phyloP scores from a whole-genome alignment of 2,329 filamentous ascomycete species.

The Neospermospora avenae region DNA sequence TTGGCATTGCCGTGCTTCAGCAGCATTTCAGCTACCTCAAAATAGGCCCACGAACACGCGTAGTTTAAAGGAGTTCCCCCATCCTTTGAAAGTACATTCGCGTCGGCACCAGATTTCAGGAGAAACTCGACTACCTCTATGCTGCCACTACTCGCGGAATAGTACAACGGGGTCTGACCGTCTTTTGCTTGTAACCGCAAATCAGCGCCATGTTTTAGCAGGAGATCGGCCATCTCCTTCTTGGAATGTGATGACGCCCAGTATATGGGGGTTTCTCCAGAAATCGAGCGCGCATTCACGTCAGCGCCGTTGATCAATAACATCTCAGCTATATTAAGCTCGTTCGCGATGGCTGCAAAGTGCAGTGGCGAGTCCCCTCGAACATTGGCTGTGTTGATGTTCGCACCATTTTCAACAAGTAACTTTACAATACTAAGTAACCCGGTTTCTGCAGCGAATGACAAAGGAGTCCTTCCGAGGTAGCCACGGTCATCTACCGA shows the following conservation, averaged over 20 bases:
- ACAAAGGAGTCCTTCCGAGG: not conserved
- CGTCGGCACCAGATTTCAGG: not conserved
- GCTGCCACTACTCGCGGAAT: not conserved
- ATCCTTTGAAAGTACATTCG: not conserved
- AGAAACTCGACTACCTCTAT: not conserved
- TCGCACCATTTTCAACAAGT: not conserved
- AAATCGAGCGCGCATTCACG: too few species aligned
- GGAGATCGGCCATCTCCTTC: too few species aligned
- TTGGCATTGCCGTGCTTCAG: not conserved
- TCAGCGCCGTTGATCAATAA: too few species aligned
- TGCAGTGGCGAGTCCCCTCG: not conserved
- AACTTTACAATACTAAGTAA: not conserved
- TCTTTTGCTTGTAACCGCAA: too few species aligned
- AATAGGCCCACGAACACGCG: not conserved
- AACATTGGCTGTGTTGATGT: not conserved
- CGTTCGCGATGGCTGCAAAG: too few species aligned
- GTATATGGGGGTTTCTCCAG: too few species aligned
- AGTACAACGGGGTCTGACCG: too few species aligned
- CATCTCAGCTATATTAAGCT: too few species aligned
- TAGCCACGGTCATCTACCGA: not conserved
- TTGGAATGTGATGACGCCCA: too few species aligned
- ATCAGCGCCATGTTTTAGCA: too few species aligned
- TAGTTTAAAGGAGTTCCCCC: not conserved
- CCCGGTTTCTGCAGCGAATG: not conserved
- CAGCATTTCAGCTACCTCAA: not conserved